Evolutionary conservation across 257 asterid species (phyloP).

Genomic region (Scutellaria galericulata): DNA sequence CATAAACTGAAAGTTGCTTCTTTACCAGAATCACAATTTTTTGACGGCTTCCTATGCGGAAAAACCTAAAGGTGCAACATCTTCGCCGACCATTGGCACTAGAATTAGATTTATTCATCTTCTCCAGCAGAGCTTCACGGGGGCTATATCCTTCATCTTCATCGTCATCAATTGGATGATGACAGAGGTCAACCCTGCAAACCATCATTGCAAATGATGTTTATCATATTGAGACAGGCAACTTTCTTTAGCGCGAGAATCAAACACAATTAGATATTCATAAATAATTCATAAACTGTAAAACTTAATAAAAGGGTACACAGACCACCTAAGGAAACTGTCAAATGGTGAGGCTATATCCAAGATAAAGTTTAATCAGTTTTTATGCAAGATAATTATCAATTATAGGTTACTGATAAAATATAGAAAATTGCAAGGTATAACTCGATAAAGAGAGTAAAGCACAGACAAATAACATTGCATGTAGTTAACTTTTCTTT

Average conservation of each 20-base stretch:
- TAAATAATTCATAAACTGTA: conserved; percentile 5
- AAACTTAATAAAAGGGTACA: conserved; percentile 1
- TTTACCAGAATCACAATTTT: conserved; percentile 84
- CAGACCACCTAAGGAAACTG: background rate
- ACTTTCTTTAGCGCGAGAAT: conserved; percentile 11
- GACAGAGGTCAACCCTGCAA: conserved; percentile 98
- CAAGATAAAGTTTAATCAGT: background rate
- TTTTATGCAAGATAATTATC: background rate
- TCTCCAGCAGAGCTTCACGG: conserved; percentile 70
- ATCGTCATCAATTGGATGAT: conserved; percentile 82
- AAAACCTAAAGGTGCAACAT: conserved; percentile 63
- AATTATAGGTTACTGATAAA: conserved; percentile 5
- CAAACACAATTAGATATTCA: conserved; percentile 4
- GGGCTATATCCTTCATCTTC: conserved; percentile 78
- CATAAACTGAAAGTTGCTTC: conserved; percentile 20
- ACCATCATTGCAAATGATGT: conserved; percentile 35
- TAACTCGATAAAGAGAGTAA: background rate
- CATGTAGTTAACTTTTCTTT: background rate
- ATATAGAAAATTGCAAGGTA: background rate
- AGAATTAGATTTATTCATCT: conserved; percentile 51
- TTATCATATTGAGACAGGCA: background rate
- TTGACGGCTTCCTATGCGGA: conserved; percentile 84
- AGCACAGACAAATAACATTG: background rate
- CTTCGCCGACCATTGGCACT: conserved; percentile 49
- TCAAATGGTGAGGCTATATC: conserved; percentile 12